phyloP scores from a whole-genome alignment of 2,329 filamentous ascomycete species.

The Pyricularia sp. region DNA sequence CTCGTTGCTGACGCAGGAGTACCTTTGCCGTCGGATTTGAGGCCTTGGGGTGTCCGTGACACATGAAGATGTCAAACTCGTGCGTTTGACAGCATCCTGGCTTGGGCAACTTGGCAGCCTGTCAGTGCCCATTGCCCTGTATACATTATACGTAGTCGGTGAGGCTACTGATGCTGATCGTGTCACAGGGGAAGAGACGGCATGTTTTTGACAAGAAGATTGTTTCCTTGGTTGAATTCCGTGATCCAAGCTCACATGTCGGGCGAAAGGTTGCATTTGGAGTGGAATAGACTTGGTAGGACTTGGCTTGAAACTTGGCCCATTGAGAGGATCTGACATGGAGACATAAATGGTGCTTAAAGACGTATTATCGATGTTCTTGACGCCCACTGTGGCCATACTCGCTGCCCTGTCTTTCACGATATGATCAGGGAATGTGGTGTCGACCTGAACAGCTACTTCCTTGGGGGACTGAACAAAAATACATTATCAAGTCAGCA shows the following conservation, averaged over 20 bases:
- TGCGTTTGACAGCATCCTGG: neutral
- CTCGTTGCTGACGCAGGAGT: neutral
- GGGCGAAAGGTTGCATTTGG: constrained; percentile 25
- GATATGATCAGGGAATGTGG: neutral
- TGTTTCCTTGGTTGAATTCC: neutral
- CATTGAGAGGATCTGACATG: constrained; percentile 33
- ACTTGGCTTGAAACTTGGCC: constrained; percentile 31
- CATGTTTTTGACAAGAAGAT: neutral
- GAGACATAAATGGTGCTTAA: constrained; percentile 33
- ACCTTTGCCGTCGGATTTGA: neutral
- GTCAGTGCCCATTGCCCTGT: neutral
- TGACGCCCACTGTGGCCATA: constrained; percentile 5
- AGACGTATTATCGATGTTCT: constrained; percentile 11
- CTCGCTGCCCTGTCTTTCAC: neutral
- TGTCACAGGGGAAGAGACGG: neutral
- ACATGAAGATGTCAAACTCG: neutral
- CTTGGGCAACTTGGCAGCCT: neutral
- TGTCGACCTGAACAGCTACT: neutral
- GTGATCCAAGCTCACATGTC: neutral
- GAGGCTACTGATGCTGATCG: neutral
- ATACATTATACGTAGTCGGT: neutral
- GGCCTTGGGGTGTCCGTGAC: constrained; percentile 8
- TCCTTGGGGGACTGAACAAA: neutral
- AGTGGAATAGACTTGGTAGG: constrained; percentile 37
- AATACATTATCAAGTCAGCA: neutral